Evolutionary conservation across 371 early-diverging fungal species (phyloP).

Genomic region (Mortierella sp.): DNA sequence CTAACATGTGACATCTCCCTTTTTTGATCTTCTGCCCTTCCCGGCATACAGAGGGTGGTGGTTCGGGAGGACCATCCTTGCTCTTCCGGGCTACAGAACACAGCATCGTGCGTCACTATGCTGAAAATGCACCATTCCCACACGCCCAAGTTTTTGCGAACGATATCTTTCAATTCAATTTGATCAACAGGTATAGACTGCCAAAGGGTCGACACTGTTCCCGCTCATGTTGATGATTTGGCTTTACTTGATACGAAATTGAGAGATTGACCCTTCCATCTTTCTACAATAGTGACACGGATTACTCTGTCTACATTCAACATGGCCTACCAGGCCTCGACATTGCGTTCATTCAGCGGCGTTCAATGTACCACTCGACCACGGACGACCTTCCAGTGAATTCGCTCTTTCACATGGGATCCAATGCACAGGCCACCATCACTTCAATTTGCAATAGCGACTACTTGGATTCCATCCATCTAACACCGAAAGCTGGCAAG

Average conservation of each 20-base stretch:
- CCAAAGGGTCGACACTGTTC: too few relatives aligned
- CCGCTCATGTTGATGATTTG: too few relatives aligned
- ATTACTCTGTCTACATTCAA: conserved; percentile 67
- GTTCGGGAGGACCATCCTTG: conserved; percentile 78
- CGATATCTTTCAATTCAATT: conserved; percentile 64
- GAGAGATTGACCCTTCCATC: too few relatives aligned
- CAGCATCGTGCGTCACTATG: conserved; percentile 57
- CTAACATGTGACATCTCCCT: too few relatives aligned
- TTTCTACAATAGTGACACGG: conserved; percentile 65
- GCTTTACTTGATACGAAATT: too few relatives aligned
- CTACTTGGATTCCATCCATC: conserved; percentile 21
- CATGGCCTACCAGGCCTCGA: conserved; percentile 77
- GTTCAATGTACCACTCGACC: conserved; percentile 42
- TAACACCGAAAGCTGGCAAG: background rate
- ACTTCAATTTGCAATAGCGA: conserved; percentile 35
- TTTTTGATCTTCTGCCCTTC: too few relatives aligned
- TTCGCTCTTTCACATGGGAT: conserved; percentile 47
- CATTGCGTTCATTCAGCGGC: conserved; percentile 71
- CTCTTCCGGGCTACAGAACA: conserved; percentile 74
- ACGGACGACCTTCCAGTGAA: conserved; percentile 35
- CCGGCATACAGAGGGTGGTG: conserved; percentile 67
- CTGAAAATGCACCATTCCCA: conserved; percentile 56
- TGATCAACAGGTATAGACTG: conserved; percentile 63
- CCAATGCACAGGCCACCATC: conserved; percentile 46
- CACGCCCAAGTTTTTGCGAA: conserved; percentile 67